These are phyloP conservation scores for Rhinocladiella mackenziei DNA, from an alignment of 2,329 filamentous ascomycete genomes.

Conservation along the genomic window DNA sequence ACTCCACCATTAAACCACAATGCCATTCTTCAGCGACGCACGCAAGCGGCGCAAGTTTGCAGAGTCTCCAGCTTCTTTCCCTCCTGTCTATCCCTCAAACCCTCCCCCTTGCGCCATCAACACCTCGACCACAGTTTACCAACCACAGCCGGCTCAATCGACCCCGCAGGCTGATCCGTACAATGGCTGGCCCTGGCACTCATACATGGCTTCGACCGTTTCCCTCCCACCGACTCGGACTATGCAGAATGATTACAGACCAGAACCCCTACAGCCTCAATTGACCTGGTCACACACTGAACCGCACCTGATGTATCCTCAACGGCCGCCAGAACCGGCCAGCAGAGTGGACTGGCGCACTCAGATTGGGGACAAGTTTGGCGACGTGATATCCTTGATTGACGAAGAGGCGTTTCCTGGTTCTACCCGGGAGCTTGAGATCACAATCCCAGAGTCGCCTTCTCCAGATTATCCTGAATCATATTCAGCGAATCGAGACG, in stretches of 20 bases:
- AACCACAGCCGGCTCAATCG: conserved; percentile 12
- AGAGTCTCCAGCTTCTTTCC: neutral
- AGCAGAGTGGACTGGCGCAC: conserved; percentile 38
- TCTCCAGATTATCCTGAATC: conserved; percentile 4
- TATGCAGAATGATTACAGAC: conserved; percentile 1
- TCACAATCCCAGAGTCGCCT: conserved; percentile 6
- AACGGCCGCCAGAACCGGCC: neutral
- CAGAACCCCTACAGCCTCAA: conserved; percentile 6
- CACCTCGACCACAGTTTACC: neutral
- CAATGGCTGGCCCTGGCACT: neutral
- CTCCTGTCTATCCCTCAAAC: conserved; percentile 4
- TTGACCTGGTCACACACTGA: conserved; percentile 12
- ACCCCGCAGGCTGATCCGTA: conserved; percentile 8
- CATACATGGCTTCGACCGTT: conserved; percentile 11
- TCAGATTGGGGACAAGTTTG: conserved; percentile 59
- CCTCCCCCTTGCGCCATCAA: conserved; percentile 7
- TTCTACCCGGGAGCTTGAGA: conserved; percentile 36
- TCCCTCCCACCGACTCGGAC: conserved; percentile 4
- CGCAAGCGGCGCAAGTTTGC: conserved; percentile 14
- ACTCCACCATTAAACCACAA: conserved; percentile 1
- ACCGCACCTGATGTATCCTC: neutral
- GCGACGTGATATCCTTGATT: conserved; percentile 67
- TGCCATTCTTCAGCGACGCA: conserved; percentile 13
- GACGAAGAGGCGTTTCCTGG: conserved; percentile 58
- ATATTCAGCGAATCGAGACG: conserved; percentile 4